These are phyloP conservation scores for Epichloe elymi DNA, from an alignment of 2,329 filamentous ascomycete genomes.

Conservation along the genomic window DNA sequence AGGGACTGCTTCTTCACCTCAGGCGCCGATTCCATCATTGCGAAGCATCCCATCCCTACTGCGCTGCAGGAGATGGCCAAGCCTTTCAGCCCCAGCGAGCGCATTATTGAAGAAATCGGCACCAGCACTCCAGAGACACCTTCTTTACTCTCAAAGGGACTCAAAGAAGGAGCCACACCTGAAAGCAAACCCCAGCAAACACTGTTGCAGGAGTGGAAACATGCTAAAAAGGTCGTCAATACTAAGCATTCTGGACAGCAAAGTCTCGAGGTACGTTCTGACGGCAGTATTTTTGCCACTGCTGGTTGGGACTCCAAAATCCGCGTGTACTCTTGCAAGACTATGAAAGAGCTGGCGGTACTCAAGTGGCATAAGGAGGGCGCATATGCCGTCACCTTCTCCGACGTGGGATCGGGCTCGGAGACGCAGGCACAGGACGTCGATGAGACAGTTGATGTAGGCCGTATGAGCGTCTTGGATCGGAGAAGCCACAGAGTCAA, in stretches of 20 bases:
- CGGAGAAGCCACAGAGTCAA: conserved; percentile 51
- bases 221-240: conserved; percentile 48
- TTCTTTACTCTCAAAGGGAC: conserved; percentile 15
- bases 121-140: conserved; percentile 7
- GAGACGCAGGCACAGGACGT: not conserved
- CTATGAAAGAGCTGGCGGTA: conserved; percentile 77
- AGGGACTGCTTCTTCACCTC: conserved; percentile 60
- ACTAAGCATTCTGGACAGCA: conserved; percentile 91
- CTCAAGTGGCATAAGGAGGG: conserved; percentile 90
- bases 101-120: not conserved
- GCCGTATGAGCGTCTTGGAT: conserved; percentile 37
- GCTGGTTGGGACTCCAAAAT: conserved; percentile 83
- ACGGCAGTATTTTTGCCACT: conserved; percentile 74
- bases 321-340: conserved; percentile 68
- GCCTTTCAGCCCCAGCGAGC: conserved; percentile 4
- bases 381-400: conserved; percentile 72
- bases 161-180: conserved; percentile 5
- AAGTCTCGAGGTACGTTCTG: conserved; percentile 59
- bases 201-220: conserved; percentile 19
- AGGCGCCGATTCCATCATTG: conserved; percentile 66
- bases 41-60: conserved; percentile 55
- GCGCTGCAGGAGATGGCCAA: conserved; percentile 13
- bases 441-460: not conserved
- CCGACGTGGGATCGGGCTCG: conserved; percentile 20
- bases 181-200: conserved; percentile 2